Evolutionary conservation across 805 yeast genomes (phyloP), one percentile per base, ranked within the genome.

Genomic region (Starmerella bombicola): DNA sequence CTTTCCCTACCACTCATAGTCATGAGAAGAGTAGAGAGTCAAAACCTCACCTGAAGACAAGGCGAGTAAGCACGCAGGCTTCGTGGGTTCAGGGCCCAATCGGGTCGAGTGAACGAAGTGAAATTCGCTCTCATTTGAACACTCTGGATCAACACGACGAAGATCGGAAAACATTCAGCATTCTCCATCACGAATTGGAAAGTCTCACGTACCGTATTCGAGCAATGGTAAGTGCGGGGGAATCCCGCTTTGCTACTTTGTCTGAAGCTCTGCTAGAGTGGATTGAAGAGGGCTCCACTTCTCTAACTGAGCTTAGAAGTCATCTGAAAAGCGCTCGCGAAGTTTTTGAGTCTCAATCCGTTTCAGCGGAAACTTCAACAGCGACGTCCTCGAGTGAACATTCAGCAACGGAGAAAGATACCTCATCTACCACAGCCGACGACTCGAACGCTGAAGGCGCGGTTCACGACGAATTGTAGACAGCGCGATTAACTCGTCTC

Each of bases 151-250:
- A 57, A 18, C 65, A 65, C 42, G 95, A 84, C 51, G 59, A 62
- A 12, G 73, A 67, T 39, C 67, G 81, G 40, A 60, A 63, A 22
- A 60, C 64, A 39, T 61, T 72, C 30, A 80, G 80, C 33, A 74
- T 73, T 41, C 61, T 71, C 23, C 70, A 73, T 49, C 88, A 86
- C 58, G 61, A 67, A 26, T 68, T 88, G 17, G 97, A 88, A 60
- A 69, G 76, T 17, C 62, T 71, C n/a, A 64, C 85, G 40, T 86
- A 88, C 62, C 69, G 69, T 43, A 66, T 82, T 23, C 73, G 93
- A 42, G 66, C 71, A 8, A 33, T 51, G 22, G 47, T 36, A 7
- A 45, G 42, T 17, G 46, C 31, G 25, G 40, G 33, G n/a, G 38
- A 31, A 23, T 36, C 10, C 7, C 47, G 43, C 30, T 40, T 47